Evolutionary conservation across 2,329 filamentous ascomycete species (phyloP).

Genomic region (Podosphaera xanthii): DNA sequence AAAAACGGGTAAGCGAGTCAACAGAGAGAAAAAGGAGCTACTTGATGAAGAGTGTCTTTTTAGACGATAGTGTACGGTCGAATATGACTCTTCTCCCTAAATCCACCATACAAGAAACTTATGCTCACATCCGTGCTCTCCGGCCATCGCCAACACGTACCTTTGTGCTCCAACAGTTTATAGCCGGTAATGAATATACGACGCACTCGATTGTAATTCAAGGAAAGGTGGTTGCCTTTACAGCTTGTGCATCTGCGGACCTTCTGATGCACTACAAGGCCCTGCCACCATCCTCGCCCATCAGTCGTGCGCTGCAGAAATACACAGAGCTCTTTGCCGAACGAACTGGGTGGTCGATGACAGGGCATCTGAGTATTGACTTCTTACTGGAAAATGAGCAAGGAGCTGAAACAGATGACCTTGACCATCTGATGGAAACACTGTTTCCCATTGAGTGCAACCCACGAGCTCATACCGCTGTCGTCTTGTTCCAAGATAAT

Average conservation of each 20-base stretch:
- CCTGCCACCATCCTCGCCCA: conserved; percentile 27
- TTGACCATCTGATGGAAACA: conserved; percentile 14
- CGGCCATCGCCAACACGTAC: conserved; percentile 18
- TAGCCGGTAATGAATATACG: conserved; percentile 40
- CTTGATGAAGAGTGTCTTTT: conserved; percentile 39
- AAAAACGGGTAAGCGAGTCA: not conserved
- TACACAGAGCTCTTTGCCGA: conserved; percentile 38
- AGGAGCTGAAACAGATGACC: not conserved
- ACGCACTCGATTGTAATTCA: conserved; percentile 46
- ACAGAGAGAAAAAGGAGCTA: not conserved
- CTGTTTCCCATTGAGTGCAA: conserved; percentile 52
- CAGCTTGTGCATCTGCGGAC: conserved; percentile 39
- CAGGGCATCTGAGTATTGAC: conserved; percentile 51
- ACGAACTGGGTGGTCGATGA: conserved; percentile 27
- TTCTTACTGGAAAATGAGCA: conserved; percentile 34
- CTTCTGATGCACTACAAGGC: conserved; percentile 43
- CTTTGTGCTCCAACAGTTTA: conserved; percentile 49
- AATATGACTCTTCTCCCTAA: conserved; percentile 44
- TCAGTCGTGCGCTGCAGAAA: conserved; percentile 35
- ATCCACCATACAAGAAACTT: conserved; percentile 27
- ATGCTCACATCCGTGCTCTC: conserved; percentile 28
- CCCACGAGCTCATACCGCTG: conserved; percentile 44
- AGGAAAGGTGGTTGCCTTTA: conserved; percentile 41
- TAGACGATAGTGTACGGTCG: conserved; percentile 34
- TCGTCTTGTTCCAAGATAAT: conserved; percentile 31